Evolutionary conservation across 495 filamentous ascomycete genomes (phyloP).

Genomic region (Penicillium roqueforti): DNA sequence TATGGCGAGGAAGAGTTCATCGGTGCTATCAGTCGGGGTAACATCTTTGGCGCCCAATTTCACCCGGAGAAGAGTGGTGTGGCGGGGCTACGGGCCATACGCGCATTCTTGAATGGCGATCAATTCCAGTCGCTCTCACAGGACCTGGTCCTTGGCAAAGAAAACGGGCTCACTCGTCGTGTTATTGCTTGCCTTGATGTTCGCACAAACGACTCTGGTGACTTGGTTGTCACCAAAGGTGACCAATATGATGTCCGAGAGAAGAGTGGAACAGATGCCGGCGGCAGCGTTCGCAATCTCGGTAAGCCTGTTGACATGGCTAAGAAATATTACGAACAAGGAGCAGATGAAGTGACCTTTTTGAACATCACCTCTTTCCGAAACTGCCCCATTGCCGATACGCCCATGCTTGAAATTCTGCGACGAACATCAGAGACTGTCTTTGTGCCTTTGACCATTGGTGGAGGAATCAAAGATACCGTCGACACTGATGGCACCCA

Average conservation of each 20-base stretch:
- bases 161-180: slow-evolving; percentile 74
- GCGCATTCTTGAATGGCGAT: slow-evolving; percentile 75
- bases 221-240: slow-evolving; percentile 95
- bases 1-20: slow-evolving; percentile 92
- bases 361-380: slow-evolving; percentile 97
- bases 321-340: slow-evolving; percentile 89
- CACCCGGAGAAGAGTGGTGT: slow-evolving; percentile 96
- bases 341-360: slow-evolving; percentile 94
- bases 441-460: slow-evolving; percentile 95
- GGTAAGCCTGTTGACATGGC: slow-evolving; percentile 97
- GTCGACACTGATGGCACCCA: slow-evolving; percentile 84
- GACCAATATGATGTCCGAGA: slow-evolving; percentile 99
- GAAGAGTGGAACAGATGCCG: slow-evolving; percentile 55
- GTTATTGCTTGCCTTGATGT: slow-evolving; percentile 97
- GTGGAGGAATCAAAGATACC: slow-evolving; percentile 89
- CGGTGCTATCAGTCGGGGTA: slow-evolving; percentile 78
- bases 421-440: slow-evolving; percentile 82
- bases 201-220: slow-evolving; percentile 90
- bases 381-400: slow-evolving; percentile 84
- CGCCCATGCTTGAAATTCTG: slow-evolving; percentile 94
- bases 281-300: slow-evolving; percentile 79
- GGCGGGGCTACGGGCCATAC: slow-evolving; percentile 77
- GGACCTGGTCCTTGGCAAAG: slow-evolving; percentile 21
- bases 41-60: slow-evolving; percentile 90
- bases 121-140: slow-evolving; percentile 41